Evolutionary conservation across 2,329 filamentous ascomycete species (phyloP).

Genomic region (Pseudogymnoascus sp.): DNA sequence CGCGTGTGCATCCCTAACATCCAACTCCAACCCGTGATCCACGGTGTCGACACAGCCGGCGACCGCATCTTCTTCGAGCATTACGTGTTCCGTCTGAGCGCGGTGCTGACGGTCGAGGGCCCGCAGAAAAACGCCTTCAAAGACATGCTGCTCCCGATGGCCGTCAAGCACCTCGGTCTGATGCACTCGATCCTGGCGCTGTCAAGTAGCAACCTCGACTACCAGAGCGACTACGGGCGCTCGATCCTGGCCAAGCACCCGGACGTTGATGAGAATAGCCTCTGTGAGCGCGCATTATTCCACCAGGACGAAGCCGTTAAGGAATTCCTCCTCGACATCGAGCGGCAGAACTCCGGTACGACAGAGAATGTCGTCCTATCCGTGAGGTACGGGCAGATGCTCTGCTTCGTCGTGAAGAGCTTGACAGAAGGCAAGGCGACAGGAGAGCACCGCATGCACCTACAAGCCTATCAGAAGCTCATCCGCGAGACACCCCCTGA

Average conservation of each 20-base stretch:
- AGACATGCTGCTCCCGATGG: conserved; percentile 74
- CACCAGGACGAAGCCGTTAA: conserved; percentile 49
- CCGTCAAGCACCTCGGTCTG: conserved; percentile 67
- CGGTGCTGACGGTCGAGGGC: conserved; percentile 72
- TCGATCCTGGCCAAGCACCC: conserved; percentile 45
- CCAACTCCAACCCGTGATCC: conserved; percentile 60
- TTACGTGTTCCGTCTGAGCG: conserved; percentile 71
- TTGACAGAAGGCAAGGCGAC: conserved; percentile 46
- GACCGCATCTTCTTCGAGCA: conserved; percentile 77
- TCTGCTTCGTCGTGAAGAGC: conserved; percentile 52
- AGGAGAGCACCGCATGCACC: conserved; percentile 72
- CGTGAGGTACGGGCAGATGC: conserved; percentile 54
- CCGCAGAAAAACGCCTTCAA: conserved; percentile 75
- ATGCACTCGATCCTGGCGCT: conserved; percentile 88
- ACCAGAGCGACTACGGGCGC: conserved; percentile 13
- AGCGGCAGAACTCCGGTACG: conserved; percentile 33
- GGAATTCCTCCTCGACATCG: conserved; percentile 41
- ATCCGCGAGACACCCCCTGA: conserved; percentile 54
- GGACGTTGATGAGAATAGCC: conserved; percentile 36
- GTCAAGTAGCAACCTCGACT: conserved; percentile 7
- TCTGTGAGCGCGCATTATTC: conserved; percentile 45
- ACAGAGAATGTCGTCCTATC: conserved; percentile 41
- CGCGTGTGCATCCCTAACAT: conserved; percentile 44
- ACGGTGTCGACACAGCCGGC: conserved; percentile 70
- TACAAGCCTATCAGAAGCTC: conserved; percentile 65